Evolutionary conservation across 2,329 filamentous ascomycete genomes (phyloP), one percentile per base, ranked within the genome.

Genomic region (Aschersonia sp.): DNA sequence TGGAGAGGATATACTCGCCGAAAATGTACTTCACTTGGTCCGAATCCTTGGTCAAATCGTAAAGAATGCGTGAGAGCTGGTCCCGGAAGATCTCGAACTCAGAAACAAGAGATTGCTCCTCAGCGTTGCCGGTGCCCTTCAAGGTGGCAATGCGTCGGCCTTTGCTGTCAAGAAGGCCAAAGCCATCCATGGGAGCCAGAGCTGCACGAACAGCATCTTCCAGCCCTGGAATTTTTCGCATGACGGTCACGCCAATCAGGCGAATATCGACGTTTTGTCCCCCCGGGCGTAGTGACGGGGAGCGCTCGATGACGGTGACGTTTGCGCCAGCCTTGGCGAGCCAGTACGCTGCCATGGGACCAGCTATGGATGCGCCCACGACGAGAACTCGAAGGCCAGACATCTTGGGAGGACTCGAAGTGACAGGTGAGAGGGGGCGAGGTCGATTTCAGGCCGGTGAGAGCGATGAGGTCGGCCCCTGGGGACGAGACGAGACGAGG

Each of bases 81-180:
- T 70, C 72, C 6, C 73, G 61, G 61, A 75, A 66, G 47, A 77
- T 75, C 58, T 77, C 74, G 43, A 65, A 70, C 28, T 76, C 72
- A 67, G 43, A 73, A 4, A 71, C 66, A 5, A 74, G 54, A 5
- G 63, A 62, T 49, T 70, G 66, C 47, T 68, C 65, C 20, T 67
- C 64, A 2, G 63, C 59, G 48, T 65, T 53, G 5, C 63, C 63
- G 4, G 59, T 65, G 9, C 58, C 44, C 9, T 50, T 55, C 5
- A 69, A 61, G 30, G 58, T 58, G 2, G 62, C 70, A 10, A 62
- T 62, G 2, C 63, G 57, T 3, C 56, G 54, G 29, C 69, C 66
- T 9, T 65, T 56, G 0, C 56, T 54, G 51, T 65, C 55, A 3
- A 73, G 61, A 9, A 73, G 51, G 32, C 61, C 55, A 6, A 74